Base-by-base conservation (phyloP, 2,329 filamentous ascomycete genomes). In the Phoma sp. region DNA sequence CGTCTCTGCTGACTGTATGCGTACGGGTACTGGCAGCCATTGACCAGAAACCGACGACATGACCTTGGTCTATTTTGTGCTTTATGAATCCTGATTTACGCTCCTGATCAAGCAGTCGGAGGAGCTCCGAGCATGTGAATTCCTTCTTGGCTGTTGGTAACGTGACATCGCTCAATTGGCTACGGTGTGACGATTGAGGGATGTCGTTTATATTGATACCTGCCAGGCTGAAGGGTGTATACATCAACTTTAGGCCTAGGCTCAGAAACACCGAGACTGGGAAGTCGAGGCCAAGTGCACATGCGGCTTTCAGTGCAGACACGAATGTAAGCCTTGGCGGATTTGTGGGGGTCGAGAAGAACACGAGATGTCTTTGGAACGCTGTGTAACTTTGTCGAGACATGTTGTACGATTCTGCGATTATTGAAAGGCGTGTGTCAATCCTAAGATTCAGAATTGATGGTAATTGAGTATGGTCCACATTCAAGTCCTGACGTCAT, bases 341-440 rank as follows among this genome's bases (percentile, higher is more conserved):
- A 10, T 55, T 48, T 10, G 61, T 65, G 5, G 60, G 59, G 1
- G 61, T 67, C 4, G 62, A 63, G 43, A 67, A 66, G 57, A 66
- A 67, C 18, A 58, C 30, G 8, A 67, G 54, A 35, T 67, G 64
- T 25, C 46, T 46, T 37, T 67, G 63, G 35, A 67, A 67, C 10
- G 64, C 55, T 4, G 62, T 60, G 40, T 62, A 63, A 7, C 44
- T 55, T 33, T 29, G 53, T 47, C 46, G 49, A 40, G 62, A 60
- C 64, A 61, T 61, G 27, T 22, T 27, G 27, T 35, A 14, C 9
- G 14, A 18, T 18, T 18, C 18, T 18, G 18, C 18, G 18, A 18
- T 18, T 18, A 18, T 18, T 18, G 18, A 18, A 18, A 18, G 18
- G 18, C 18, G 18, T 18, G 18, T 18, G 18, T 18, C 18, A 18